These are phyloP conservation scores for Ganoderma boninense DNA, from an alignment of 1,284 basidiomycete genomes.

Conservation along the genomic window DNA sequence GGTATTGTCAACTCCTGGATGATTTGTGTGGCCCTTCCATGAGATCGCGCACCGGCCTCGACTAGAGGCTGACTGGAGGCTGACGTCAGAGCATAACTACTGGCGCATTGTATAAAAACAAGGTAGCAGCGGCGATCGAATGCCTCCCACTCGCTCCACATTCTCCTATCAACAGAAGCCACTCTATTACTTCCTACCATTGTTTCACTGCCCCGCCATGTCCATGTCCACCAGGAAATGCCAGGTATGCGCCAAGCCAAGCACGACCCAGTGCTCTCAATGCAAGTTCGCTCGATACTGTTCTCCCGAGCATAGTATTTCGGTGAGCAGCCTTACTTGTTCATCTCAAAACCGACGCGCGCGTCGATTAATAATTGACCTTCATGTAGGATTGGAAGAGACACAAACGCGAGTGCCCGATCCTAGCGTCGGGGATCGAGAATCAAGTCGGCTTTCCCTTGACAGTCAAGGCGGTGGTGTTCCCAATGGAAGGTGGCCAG, in stretches of 20 bases:
- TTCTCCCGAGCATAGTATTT: neutral
- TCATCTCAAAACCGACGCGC: too few species aligned
- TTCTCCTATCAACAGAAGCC: neutral
- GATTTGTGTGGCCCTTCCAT: too few species aligned
- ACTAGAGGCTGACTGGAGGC: neutral
- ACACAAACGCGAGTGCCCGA: conserved; percentile 11
- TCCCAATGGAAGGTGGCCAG: conserved; percentile 8
- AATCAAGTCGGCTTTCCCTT: conserved; percentile 7
- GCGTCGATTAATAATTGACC: neutral
- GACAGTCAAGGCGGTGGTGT: conserved; percentile 15
- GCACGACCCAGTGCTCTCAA: neutral
- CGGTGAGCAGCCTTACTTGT: neutral
- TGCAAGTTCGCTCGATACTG: conserved; percentile 6
- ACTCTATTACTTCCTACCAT: neutral
- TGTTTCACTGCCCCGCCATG: neutral
- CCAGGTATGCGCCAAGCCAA: neutral
- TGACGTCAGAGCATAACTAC: too few species aligned
- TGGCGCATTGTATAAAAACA: neutral
- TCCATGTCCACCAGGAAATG: neutral
- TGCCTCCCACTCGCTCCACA: neutral
- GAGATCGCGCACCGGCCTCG: too few species aligned
- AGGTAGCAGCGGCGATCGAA: too few species aligned
- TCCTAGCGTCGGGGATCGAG: conserved; percentile 2
- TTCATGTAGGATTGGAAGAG: conserved; percentile 18
- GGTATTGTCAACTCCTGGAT: too few species aligned